phyloP scores from a whole-genome alignment of 2,329 filamentous ascomycete genomes.

The Calonectria montana region DNA sequence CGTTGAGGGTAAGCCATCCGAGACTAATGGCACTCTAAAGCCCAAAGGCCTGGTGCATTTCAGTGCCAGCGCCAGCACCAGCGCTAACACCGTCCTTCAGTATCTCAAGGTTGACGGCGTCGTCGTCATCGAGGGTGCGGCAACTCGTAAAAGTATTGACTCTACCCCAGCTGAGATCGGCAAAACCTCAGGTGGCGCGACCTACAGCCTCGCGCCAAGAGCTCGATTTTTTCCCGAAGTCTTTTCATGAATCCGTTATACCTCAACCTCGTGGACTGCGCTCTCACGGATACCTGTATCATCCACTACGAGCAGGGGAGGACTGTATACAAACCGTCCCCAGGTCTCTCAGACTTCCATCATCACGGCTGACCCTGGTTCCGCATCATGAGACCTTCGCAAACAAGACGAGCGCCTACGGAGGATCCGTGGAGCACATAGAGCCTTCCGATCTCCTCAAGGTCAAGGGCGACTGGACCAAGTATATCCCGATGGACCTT shows the following conservation, averaged over 20 bases:
- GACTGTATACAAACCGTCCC: constrained; percentile 1
- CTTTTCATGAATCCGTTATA: constrained; percentile 9
- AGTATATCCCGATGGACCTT: constrained; percentile 16
- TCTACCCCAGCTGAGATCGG: not conserved
- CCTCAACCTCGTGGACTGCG: not conserved
- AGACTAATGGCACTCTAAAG: not conserved
- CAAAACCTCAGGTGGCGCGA: not conserved
- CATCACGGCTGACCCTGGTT: not conserved
- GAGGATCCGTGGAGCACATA: constrained; percentile 21
- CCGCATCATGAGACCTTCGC: not conserved
- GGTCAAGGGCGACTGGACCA: constrained; percentile 19
- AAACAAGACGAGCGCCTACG: constrained; percentile 11
- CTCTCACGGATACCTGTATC: constrained; percentile 7
- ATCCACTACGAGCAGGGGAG: not conserved
- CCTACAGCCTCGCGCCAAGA: constrained; percentile 9
- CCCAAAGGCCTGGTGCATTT: not conserved
- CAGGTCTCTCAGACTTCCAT: constrained; percentile 1
- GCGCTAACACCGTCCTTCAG: not conserved
- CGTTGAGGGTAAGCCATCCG: constrained; percentile 11
- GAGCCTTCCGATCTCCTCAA: constrained; percentile 11
- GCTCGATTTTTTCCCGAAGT: not conserved
- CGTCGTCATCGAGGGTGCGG: not conserved
- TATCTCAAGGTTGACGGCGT: constrained; percentile 10
- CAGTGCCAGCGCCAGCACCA: not conserved
- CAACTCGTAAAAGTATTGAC: not conserved